These are phyloP conservation scores for Ganoderma multipileum DNA, from an alignment of 1,284 basidiomycete species.

Conservation along the genomic window DNA sequence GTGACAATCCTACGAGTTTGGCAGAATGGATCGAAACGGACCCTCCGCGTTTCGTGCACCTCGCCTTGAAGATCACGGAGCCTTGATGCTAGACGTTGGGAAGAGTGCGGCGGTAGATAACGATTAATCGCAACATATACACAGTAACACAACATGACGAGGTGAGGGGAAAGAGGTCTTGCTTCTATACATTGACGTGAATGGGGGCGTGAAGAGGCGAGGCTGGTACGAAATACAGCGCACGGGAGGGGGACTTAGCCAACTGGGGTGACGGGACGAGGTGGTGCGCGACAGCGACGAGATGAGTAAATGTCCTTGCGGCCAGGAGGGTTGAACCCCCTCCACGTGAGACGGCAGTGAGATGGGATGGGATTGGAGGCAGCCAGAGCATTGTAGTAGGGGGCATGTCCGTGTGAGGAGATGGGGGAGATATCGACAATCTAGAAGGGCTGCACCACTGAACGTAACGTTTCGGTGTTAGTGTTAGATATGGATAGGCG, in stretches of 20 bases:
- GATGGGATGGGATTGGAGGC: not conserved
- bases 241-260: constrained; percentile 9
- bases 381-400: constrained; percentile 9
- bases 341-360: not conserved
- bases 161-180: not conserved
- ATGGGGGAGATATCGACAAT: constrained; percentile 3
- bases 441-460: constrained; percentile 13
- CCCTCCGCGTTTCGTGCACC: not conserved
- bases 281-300: constrained; percentile 6
- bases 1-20: not conserved
- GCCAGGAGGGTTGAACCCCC: constrained; percentile 1
- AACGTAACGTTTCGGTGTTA: not conserved
- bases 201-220: constrained; percentile 9
- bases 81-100: not conserved
- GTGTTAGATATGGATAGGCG: no score
- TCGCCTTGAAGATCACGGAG: not conserved
- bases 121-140: constrained; percentile 14
- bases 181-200: constrained; percentile 20
- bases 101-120: not conserved
- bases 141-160: constrained; percentile 5
- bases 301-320: constrained; percentile 8
- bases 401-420: constrained; percentile 10
- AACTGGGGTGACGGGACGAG: not conserved
- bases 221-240: constrained; percentile 19
- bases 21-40: no score